Evolutionary conservation across 2,329 filamentous ascomycete species (phyloP), one percentile per base, ranked within the genome.

Genomic region (Nemania sp.): DNA sequence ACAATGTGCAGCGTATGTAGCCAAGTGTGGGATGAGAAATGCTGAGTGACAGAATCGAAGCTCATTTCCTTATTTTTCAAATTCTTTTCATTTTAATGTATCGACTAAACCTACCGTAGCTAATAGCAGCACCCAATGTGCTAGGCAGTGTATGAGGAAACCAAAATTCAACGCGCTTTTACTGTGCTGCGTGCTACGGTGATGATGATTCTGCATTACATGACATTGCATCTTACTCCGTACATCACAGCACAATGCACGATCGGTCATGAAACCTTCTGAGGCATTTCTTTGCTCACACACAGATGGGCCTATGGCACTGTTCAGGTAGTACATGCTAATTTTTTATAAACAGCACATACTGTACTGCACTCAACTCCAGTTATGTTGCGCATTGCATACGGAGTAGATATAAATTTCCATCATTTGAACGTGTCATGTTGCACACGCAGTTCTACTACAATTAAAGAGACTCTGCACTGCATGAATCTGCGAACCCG

Each of bases 251-350:
- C 23, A 22, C 23, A 44, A 50, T 50, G 41, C 51, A 57, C 33
- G 33, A 48, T 48, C 51, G 41, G 37, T 48, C 30, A 44, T 37
- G 52, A 45, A 48, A 30, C 9, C 24, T 15, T 46, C 26, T 57
- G 55, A 54, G 55, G 55, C 47, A 57, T 57, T 57, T 57, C 43
- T 52, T 57, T 57, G 39, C 47, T 51, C 31, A 23, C 31, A 31
- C n/a, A 14, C 28, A 31, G 9, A 11, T 9, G 28, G 28, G 26
- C 6, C 12, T 28, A 6, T 31, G 30, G n/a, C 37, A 17, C 12
- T 31, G 37, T 37, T 37, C 19, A 14, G 28, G 28, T 5, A 31
- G n/a, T 31, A 31, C 11, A 31, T 31, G 9, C 28, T 14, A 31
- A 31, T 31, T 14, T 31, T 31, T 14, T 31, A 9, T 31, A n/a